Evolutionary conservation across 202 grass and related monocot genomes (phyloP), one percentile per base, ranked within the genome.

Genomic region (Hordeum pubiflorum): DNA sequence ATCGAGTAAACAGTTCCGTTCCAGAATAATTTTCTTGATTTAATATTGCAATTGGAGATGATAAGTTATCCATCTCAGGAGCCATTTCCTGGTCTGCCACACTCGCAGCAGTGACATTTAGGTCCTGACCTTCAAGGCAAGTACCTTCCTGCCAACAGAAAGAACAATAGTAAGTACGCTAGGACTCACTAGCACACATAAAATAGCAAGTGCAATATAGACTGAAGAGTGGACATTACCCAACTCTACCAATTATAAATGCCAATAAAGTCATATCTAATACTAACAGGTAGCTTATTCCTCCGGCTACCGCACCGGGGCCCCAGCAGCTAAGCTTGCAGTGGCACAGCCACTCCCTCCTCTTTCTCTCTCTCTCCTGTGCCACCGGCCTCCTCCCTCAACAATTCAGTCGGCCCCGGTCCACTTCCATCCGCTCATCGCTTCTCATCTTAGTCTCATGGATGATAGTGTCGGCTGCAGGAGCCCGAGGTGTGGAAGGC

Each of bases 121-220:
- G 46, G 14, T 54, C 33, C 32, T 79, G 21, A 50, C 31, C 82
- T 69, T 82, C 60, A 20, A 82, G 69, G 33, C 40, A 74, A 85
- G 40, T 46, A 82, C 66, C 73, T 85, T 77, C 81, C 89, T 91
- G 85, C 40, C 59, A 85, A 69, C 40, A 81, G 77, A 81, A 32
- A 72, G 66, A 52, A 78, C 24, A 65, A 72, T 33, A 61, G 11
- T 78, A 43, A 79, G 34, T 72, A 29, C 21, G 55, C 60, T 41
- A 72, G 24, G 63, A 87, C 40, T 81, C 73, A 66, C 29, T 41
- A 81, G 34, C 38, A 17, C 3, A 21, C n/a, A 83, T 21, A 79
- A 83, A 84, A 81, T 55, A 76, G 17, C 22, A 73, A 73, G n/a
- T 29, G 66, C 41, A 75, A 17, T 32, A 78, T 41, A 41, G 39